Conservation (phyloP, 1,284 basidiomycete species). For the Abortiporus biennis region DNA sequence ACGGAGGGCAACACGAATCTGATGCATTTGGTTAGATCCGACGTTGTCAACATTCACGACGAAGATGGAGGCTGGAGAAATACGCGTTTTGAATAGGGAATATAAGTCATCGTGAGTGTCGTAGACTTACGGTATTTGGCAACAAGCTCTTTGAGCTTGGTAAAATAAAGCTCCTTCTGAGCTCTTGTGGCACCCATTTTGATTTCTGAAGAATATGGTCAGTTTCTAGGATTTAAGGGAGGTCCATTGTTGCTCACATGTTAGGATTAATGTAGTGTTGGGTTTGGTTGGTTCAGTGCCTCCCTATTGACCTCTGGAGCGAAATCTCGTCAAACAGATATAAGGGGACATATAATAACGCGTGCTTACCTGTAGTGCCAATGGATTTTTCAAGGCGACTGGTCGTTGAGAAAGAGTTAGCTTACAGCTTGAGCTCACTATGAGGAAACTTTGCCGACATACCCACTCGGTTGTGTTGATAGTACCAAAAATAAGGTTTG, state of each 20-base stretch:
- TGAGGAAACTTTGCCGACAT: background rate
- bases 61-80: conserved; percentile 84
- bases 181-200: conserved; percentile 90
- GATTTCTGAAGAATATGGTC: conserved; percentile 20
- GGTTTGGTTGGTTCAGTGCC: conserved; percentile 45
- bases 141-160: conserved; percentile 91
- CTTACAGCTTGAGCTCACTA: background rate
- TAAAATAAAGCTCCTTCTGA: conserved; percentile 93
- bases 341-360: background rate
- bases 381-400: conserved; percentile 85
- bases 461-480: conserved; percentile 1
- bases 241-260: background rate
- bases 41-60: conserved; percentile 99
- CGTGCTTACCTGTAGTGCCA: conserved; percentile 51
- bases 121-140: conserved; percentile 76
- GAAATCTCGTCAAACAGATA: background rate
- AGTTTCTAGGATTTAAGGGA: background rate
- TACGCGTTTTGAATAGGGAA: conserved; percentile 1
- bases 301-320: conserved; percentile 80
- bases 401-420: conserved; percentile 15
- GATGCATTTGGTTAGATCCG: conserved; percentile 99
- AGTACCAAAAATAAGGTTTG: conserved; percentile 24
- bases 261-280: conserved; percentile 9
- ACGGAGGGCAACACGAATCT: conserved; percentile 95
- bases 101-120: background rate